Conservation (phyloP, 106 monocot species). For the Acorus gramineus region DNA sequence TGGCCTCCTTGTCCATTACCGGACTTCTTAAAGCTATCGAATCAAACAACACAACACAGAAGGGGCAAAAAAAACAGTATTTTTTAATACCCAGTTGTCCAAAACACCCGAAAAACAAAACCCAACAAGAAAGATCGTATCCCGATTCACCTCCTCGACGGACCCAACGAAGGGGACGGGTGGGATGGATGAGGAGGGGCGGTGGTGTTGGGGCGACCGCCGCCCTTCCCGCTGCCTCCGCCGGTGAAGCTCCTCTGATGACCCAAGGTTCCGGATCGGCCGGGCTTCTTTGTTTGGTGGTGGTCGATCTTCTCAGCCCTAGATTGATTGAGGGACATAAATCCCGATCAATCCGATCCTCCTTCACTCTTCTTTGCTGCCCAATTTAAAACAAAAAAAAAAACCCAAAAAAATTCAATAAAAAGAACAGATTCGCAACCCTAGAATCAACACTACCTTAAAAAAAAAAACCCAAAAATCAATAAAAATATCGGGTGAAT, state of each 20-base stretch:
- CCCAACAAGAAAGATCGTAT: neutral
- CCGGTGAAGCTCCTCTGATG: slow-evolving; percentile 29
- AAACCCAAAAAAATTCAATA: too few species aligned
- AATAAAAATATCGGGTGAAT: too few species aligned
- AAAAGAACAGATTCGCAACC: too few species aligned
- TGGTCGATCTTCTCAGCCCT: slow-evolving; percentile 39
- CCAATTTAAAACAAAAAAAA: too few species aligned
- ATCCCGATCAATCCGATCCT: slow-evolving; percentile 8
- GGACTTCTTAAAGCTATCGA: slow-evolving; percentile 61
- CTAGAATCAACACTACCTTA: too few species aligned
- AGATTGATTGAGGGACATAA: slow-evolving; percentile 38
- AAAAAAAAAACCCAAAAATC: too few species aligned
- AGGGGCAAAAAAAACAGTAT: slow-evolving; percentile 2
- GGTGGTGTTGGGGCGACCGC: slow-evolving; percentile 14
- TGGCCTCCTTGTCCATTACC: slow-evolving; percentile 67
- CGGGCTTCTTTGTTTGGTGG: slow-evolving; percentile 31
- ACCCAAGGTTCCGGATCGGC: slow-evolving; percentile 36
- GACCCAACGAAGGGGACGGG: slow-evolving; percentile 11
- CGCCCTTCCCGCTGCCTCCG: slow-evolving; percentile 17
- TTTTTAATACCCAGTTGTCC: neutral
- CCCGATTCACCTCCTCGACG: slow-evolving; percentile 5
- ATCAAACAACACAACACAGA: slow-evolving; percentile 1
- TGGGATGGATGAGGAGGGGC: slow-evolving; percentile 16
- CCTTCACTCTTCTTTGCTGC: too few species aligned
- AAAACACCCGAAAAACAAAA: neutral